These are phyloP conservation scores for Neckera pumila DNA, from an alignment of 225 moss, liverwort and hornwort species.

Conservation along the genomic window DNA sequence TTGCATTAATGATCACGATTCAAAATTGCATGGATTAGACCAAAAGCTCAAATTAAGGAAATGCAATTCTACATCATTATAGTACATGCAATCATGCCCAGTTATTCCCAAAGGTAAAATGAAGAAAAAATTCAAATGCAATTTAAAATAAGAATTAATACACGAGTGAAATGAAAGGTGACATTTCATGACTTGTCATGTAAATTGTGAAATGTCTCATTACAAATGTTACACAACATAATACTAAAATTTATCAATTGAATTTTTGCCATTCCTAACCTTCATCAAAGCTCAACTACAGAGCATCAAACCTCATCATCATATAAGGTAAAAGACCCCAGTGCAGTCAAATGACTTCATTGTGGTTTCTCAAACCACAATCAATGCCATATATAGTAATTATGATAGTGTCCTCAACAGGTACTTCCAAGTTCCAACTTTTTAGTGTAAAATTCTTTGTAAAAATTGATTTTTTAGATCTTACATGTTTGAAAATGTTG, in stretches of 20 bases:
- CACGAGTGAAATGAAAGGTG: neutral
- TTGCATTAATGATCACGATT: fast-evolving
- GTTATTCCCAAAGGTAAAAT: neutral
- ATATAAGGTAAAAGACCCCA: too few species aligned
- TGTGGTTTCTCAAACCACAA: too few species aligned
- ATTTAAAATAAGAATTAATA: neutral
- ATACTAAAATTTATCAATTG: neutral
- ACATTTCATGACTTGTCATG: neutral
- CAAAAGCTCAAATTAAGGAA: fast-evolving
- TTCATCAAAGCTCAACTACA: neutral
- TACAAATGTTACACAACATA: neutral
- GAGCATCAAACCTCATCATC: neutral
- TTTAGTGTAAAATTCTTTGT: too few species aligned
- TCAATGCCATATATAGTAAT: too few species aligned
- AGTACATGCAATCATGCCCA: neutral
- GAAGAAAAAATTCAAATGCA: neutral
- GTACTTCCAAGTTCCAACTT: too few species aligned
- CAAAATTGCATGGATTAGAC: neutral
- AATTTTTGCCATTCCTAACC: neutral
- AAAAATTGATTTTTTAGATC: too few species aligned
- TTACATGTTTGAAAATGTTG: too few species aligned
- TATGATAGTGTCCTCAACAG: too few species aligned
- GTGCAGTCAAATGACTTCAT: too few species aligned
- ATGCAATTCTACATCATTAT: neutral
- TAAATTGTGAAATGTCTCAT: neutral